Base-by-base conservation (phyloP, 1,284 basidiomycete species). In the Albatrellus sp. region DNA sequence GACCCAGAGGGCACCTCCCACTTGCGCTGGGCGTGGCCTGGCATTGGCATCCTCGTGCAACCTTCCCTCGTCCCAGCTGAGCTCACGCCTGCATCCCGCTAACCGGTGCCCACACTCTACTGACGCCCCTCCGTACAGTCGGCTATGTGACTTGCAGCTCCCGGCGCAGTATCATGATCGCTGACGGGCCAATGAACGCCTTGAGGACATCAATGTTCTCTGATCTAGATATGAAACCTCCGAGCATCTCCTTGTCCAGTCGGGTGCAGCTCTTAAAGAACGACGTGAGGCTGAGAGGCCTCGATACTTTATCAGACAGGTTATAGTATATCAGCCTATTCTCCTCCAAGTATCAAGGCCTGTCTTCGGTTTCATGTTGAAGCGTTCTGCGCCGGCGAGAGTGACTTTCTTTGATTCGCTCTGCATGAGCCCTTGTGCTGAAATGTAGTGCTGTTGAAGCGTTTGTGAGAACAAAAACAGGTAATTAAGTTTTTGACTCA, bases 341-440 rank as follows among this genome's bases (percentile, higher is more conserved):
- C 55, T 93, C 87, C 59, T 93, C 88, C 32, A 96, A 68, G 63
- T 90, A 93, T 4, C 75, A n/a, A 98, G 62, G 0, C 93, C 96
- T 36, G 75, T 72, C 64, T 96, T 98, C 1, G 96, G 94, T 65
- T 98, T 98, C n/a, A 73, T 65, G 58, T 98, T 99, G 69, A 98
- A 99, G 40, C 81, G 78, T 0, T 79, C 68, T 1, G 91, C 90
- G 7, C 91, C 94, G 1, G 81, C 76, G 39, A 96, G 67, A 19
- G 97, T 78, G 10, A 93, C 67, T 37, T 84, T 82, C 56, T 78
- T 80, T 0, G 84, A 81, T 62, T 98, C 98, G 16, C 73, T 74
- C 43, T 74, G 69, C 35, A 77, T 66, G 29, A 98, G 72, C 13
- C 72, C 67, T 5, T 80, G 75, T 2, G 76, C 63, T 3, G 68